Conservation (phyloP, 768 basidiomycete species). For the Mycena venus region DNA sequence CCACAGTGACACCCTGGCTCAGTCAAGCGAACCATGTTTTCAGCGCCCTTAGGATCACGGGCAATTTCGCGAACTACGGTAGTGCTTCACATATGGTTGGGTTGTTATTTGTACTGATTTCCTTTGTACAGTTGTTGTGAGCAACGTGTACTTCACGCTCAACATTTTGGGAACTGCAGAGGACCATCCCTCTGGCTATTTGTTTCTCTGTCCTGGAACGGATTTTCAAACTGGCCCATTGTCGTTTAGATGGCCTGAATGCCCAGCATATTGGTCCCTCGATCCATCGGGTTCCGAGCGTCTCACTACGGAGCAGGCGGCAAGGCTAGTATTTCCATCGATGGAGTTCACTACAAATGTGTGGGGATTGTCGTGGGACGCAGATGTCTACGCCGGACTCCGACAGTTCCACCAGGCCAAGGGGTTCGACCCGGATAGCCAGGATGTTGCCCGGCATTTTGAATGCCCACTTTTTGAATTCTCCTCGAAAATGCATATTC, state of each 20-base stretch:
- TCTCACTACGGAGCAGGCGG: background rate
- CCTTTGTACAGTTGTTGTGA: background rate
- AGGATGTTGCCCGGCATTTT: background rate
- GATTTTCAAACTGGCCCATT: background rate
- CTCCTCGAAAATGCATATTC: background rate
- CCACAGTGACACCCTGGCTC: background rate
- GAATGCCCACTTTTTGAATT: background rate
- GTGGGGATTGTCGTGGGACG: background rate
- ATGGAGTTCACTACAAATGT: background rate
- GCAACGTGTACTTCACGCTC: background rate
- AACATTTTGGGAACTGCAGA: background rate
- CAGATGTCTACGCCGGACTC: background rate
- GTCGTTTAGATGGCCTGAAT: constrained; percentile 10
- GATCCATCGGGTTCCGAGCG: background rate
- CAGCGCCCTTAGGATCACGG: background rate
- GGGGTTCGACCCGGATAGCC: constrained; percentile 6
- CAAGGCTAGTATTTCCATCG: background rate
- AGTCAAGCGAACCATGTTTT: background rate
- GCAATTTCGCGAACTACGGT: background rate
- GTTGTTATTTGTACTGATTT: background rate
- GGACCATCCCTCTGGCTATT: background rate
- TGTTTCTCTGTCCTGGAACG: background rate
- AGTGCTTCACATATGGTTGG: background rate
- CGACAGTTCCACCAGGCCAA: constrained; percentile 5
- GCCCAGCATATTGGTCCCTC: constrained; percentile 5